Percentiles rank a stretch among this genome's conserved stretches.
Conservation (phyloP, 1,139 yeast species). For the Taphrina pruni region DNA sequence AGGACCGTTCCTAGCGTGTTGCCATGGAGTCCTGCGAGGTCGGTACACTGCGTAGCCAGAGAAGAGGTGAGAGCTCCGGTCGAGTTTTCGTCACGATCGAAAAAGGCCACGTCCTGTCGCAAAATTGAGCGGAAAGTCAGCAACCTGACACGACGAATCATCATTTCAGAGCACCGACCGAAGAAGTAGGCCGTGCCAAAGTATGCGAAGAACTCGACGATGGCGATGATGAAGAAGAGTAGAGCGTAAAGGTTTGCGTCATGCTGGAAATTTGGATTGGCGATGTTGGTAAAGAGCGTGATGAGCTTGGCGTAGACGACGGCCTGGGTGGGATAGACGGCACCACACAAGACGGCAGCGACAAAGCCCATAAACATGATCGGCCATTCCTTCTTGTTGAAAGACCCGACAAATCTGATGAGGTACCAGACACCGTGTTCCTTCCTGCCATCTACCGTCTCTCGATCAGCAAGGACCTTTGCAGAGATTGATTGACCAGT, state of each 20-base stretch:
- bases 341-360: constrained; percentile 52
- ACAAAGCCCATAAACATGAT: constrained; percentile 50
- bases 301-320: constrained; percentile 54
- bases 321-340: constrained; percentile 55
- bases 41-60: constrained; percentile 63
- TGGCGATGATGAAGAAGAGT: constrained; percentile 55
- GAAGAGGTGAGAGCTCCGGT: constrained; percentile 64
- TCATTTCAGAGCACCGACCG: constrained; percentile 53
- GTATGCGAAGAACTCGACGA: constrained; percentile 51
- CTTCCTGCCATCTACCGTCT: not conserved
- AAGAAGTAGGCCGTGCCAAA: constrained; percentile 50
- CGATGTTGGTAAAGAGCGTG: constrained; percentile 52
- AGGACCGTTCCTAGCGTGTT: constrained; percentile 62
- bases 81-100: constrained; percentile 61
- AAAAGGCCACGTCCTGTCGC: constrained; percentile 61
- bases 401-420: constrained; percentile 42
- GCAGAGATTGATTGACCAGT: constrained; percentile 41
- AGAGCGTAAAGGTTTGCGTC: constrained; percentile 53
- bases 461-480: constrained; percentile 43
- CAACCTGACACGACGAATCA: constrained; percentile 59
- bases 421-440: constrained; percentile 41
- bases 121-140: constrained; percentile 60
- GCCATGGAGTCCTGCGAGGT: constrained; percentile 56
- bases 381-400: constrained; percentile 45
- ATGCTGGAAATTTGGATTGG: constrained; percentile 50